phyloP scores from a whole-genome alignment of 805 yeast species.

The Wickerhamomyces chambardii region DNA sequence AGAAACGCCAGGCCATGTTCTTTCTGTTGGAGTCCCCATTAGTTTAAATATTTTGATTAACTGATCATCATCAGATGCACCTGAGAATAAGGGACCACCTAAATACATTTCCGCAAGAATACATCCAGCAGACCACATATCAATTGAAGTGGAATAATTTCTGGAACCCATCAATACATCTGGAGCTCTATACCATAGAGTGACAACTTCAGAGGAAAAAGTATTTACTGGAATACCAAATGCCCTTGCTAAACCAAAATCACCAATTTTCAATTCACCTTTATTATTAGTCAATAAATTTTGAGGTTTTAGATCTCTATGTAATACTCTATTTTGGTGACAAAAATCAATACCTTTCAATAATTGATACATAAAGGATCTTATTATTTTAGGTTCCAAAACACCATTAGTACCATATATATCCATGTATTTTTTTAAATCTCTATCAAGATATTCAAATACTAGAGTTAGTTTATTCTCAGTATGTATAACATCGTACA shows the following conservation, averaged over 20 bases:
- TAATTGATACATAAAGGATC: conserved; percentile 90
- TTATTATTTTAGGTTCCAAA: conserved; percentile 75
- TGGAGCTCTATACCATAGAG: conserved; percentile 97
- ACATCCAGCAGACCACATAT: conserved; percentile 98
- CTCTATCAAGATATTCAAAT: conserved; percentile 89
- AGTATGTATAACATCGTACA: conserved; percentile 93
- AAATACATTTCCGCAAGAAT: conserved; percentile 97
- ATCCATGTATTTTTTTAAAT: conserved; percentile 93
- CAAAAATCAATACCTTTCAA: conserved; percentile 73
- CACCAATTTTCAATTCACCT: conserved; percentile 91
- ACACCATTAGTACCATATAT: conserved; percentile 79
- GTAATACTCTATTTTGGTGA: conserved; percentile 57
- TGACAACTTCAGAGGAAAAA: conserved; percentile 94
- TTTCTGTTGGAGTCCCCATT: conserved; percentile 95
- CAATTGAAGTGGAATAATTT: conserved; percentile 93
- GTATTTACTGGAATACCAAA: conserved; percentile 98
- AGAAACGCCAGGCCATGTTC: conserved; percentile 96
- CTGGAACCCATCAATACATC: conserved; percentile 93
- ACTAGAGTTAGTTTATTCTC: conserved; percentile 93
- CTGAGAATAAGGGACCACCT: conserved; percentile 96
- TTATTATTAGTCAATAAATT: conserved; percentile 80
- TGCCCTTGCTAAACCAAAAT: conserved; percentile 95
- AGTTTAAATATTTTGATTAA: conserved; percentile 82
- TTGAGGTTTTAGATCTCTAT: conserved; percentile 88
- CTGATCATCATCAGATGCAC: conserved; percentile 94